Conservation (phyloP, 1,139 yeast species). For the Diutina mesorugosa region DNA sequence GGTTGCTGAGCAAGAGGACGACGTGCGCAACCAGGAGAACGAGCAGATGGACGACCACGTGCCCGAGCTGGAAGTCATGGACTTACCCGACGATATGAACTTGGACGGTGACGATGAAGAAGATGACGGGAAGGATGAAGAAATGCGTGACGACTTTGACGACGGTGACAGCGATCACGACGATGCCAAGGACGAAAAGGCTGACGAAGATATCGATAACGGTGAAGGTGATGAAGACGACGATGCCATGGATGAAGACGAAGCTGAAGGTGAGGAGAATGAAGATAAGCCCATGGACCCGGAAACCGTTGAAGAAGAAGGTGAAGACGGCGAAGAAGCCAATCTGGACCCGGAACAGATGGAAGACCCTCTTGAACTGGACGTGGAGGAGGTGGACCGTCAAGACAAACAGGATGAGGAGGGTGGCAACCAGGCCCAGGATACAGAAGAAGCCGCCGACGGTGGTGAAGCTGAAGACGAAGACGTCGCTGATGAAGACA, state of each 20-base stretch:
- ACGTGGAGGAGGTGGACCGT: conserved; percentile 11
- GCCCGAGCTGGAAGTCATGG: conserved; percentile 72
- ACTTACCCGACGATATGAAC: conserved; percentile 78
- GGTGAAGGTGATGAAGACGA: neutral
- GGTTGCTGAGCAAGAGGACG: conserved; percentile 72
- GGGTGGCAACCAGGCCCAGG: conserved; percentile 21
- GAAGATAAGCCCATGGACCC: conserved; percentile 12
- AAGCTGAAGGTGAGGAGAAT: conserved; percentile 9
- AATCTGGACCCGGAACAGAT: conserved; percentile 11
- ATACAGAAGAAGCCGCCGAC: conserved; percentile 13
- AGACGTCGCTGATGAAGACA: conserved; percentile 34
- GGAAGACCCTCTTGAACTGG: conserved; percentile 10
- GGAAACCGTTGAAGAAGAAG: conserved; percentile 12
- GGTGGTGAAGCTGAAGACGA: conserved; percentile 18
- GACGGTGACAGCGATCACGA: conserved; percentile 14
- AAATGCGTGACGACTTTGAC: conserved; percentile 13
- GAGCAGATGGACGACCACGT: conserved; percentile 61
- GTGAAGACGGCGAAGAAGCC: conserved; percentile 14
- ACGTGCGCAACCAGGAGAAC: conserved; percentile 57
- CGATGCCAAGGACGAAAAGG: conserved; percentile 11
- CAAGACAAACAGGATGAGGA: conserved; percentile 14
- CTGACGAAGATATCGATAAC: conserved; percentile 11
- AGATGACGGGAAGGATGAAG: conserved; percentile 28
- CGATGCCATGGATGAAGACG: conserved; percentile 5
- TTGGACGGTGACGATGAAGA: conserved; percentile 61